Evolutionary conservation across 345 rosid species (phyloP), one percentile per base, ranked within the genome.

Genomic region (Kernera saxatilis): DNA sequence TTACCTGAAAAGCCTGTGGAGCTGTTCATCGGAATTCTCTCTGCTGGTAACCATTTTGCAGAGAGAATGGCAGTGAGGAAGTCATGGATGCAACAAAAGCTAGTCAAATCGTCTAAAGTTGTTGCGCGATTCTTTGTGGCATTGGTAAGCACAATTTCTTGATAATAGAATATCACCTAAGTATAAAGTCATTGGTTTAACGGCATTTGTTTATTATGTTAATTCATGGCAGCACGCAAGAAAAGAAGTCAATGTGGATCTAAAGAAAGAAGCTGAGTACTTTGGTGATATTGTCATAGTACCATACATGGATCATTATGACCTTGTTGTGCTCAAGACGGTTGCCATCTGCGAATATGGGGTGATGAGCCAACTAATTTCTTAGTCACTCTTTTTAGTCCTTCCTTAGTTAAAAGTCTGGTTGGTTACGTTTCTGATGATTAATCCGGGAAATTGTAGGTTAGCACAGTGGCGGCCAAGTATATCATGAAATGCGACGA

Each of bases 21-120:
- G 70, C 80, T 94, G 71, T 94, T 94, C 21, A 84, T 91, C 0
- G 99, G 98, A 19, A 74, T 94, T 53, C 98, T 94, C 67, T 94
- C 98, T 46, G 96, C 98, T 1, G 99, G 97, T 53, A 94, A 91
- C 78, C 98, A 94, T 78, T 94, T 94, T 72, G 84, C 93, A 2
- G 99, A 94, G 83, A 82, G 99, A 52, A 94, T 94, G 99, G 97
- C 99, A 36, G 93, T 88, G 75, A 89, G 99, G 78, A 94, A 85
- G 84, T 83, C 97, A 27, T 91, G 99, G 99, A 85, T 94, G 93
- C 98, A 88, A 75, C 92, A 94, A 64, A 79, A 82, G 60, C 87
- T 91, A 60, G 79, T 94, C 67, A 81, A 68, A 76, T 88, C 98
- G 37, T 91, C 98, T 0, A 84, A 78, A 64, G 98, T 84, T 22